phyloP scores from a whole-genome alignment of 192 early-diverging fungal species.

The Neocallimastix lanati region DNA sequence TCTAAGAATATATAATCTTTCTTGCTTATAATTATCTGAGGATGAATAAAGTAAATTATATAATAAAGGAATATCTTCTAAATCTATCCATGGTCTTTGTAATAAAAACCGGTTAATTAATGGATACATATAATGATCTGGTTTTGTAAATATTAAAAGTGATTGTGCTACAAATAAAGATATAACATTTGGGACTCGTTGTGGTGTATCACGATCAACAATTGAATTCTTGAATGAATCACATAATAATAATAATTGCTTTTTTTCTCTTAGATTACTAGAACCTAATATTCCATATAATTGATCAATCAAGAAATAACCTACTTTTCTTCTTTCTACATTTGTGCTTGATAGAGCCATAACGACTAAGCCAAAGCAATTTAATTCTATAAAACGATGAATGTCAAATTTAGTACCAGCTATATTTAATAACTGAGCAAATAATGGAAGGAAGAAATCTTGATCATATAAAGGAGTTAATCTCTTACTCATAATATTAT shows the following conservation, averaged over 20 bases:
- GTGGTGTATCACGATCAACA: slow-evolving; percentile 17
- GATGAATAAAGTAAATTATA: slow-evolving; percentile 56
- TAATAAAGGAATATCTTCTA: slow-evolving; percentile 71
- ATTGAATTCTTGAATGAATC: slow-evolving; percentile 52
- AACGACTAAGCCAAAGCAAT: slow-evolving; percentile 48
- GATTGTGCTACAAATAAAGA: slow-evolving; percentile 49
- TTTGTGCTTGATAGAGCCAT: slow-evolving; percentile 33
- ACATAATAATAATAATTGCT: slow-evolving; percentile 47
- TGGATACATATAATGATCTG: slow-evolving; percentile 59
- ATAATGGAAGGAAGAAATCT: slow-evolving; percentile 49
- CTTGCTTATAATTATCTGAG: slow-evolving; percentile 35
- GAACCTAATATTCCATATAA: slow-evolving; percentile 31
- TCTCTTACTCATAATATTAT: slow-evolving; percentile 3
- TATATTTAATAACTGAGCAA: slow-evolving; percentile 25
- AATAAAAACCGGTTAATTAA: slow-evolving; percentile 55
- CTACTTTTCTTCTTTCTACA: slow-evolving; percentile 32
- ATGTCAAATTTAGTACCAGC: slow-evolving; percentile 30
- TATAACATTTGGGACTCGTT: slow-evolving; percentile 43
- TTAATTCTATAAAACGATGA: slow-evolving; percentile 42
- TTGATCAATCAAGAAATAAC: slow-evolving; percentile 45
- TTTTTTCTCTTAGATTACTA: slow-evolving; percentile 40
- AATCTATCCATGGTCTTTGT: slow-evolving; percentile 48
- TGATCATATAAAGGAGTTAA: slow-evolving; percentile 37
- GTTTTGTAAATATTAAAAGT: slow-evolving; percentile 35
- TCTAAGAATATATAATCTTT: slow-evolving; percentile 55